A percentile compares a stretch with the other conserved stretches of the same genome.
Conservation (phyloP, 2,329 filamentous ascomycete species). For the Xylariaceae sp. region DNA sequence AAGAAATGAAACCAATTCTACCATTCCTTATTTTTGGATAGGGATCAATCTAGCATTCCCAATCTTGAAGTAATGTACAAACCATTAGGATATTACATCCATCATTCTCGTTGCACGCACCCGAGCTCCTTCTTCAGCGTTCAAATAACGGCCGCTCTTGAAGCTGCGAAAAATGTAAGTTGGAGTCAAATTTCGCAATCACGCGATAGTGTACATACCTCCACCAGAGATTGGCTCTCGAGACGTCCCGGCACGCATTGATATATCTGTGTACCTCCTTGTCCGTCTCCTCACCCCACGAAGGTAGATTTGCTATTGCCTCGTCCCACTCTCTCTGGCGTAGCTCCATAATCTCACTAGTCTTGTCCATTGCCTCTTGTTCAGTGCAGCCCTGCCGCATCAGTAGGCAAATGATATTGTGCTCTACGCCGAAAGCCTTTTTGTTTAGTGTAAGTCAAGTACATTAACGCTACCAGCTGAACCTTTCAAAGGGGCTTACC, state of each 20-base stretch:
- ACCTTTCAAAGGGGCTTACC: background rate
- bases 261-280: constrained; percentile 15
- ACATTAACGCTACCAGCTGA: too few relatives aligned
- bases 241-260: background rate
- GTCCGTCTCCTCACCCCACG: constrained; percentile 13
- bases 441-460: background rate
- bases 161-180: constrained; percentile 2
- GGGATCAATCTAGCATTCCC: background rate
- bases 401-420: constrained; percentile 9
- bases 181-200: background rate
- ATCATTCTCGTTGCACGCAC: background rate
- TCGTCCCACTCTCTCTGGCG: constrained; percentile 14
- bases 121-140: background rate
- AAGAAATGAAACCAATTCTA: background rate
- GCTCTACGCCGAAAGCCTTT: constrained; percentile 17
- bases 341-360: constrained; percentile 7
- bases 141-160: constrained; percentile 6
- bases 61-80: background rate
- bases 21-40: too few relatives aligned
- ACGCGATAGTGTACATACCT: background rate
- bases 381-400: constrained; percentile 13
- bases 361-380: constrained; percentile 17
- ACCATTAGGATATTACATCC: background rate
- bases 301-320: constrained; percentile 11
- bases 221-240: constrained; percentile 18